Evolutionary conservation across 2,329 filamentous ascomycete genomes (phyloP), one percentile per base, ranked within the genome.

Genomic region (Pseudogymnoascus sp.): DNA sequence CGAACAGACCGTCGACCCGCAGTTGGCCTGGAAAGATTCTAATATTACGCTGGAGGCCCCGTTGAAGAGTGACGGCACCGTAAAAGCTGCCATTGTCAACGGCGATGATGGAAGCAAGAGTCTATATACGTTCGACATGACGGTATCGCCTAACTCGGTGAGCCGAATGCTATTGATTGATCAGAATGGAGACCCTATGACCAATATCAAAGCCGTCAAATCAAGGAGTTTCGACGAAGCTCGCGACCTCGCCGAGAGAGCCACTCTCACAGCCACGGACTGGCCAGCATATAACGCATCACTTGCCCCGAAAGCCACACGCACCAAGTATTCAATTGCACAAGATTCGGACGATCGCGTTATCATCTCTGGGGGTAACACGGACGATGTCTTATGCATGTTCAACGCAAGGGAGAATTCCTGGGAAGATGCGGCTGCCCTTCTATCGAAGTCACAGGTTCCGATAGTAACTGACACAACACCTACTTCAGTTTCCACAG

Each of bases 211-310:
- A 11, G 77, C 82, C 0, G 71, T 82, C n/a, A 67, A 68, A 13
- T 65, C 65, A 17, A 64, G 61, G 47, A 61, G 60, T 10, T n/a
- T 26, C 17, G 33, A 6, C 23, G 62, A 9, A 60, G 62, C 15
- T 21, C 44, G 61, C 28, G 42, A 28, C 9, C 33, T 47, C 11
- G 60, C 62, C 23, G 59, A 64, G 36, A 50, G 59, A 62, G 61
- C 63, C 42, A 19, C 17, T 5, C 74, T 90, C 31, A 86, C 84
- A 0, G 72, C 87, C 26, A 77, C 77, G 21, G 78, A 86, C 70
- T 96, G 91, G 85, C 92, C 93, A 1, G 71, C 80, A 2, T 97
- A 97, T 75, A 93, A 97, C 75, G 81, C 78, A 62, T 88, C 87
- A 0, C 76, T 87, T 44, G 93, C 89, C 0, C 89, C 93, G 0